Evolutionary conservation across 164 flowering plant species (phyloP), one percentile per base, ranked within the genome.

Genomic region (Cinnamomum chago): DNA sequence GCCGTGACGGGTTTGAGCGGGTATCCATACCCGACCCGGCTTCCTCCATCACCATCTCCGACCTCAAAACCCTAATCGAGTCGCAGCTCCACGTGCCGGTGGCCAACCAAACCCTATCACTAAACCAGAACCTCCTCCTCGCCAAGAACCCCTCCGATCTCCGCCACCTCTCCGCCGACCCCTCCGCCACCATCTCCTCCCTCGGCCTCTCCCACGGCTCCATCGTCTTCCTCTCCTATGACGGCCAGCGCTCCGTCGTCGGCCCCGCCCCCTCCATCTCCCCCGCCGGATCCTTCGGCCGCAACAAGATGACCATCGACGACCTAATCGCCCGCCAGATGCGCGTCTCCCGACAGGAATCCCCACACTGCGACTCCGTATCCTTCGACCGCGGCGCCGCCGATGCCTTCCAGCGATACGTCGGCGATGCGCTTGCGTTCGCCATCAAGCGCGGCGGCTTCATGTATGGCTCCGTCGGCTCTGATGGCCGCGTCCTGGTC

Each of bases 261-360:
- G 91, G 91, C 0, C 90, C 55, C 71, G 64, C 64, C 22, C 73
- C 97, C 24, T 68, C 80, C 3, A 67, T 88, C 77, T 64, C 50
- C 62, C 92, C 92, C 0, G 85, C 94, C 7, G 97, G 97, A 0
- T 88, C 92, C 3, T 95, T 95, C 72, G 97, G 97, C 27, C 82
- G 84, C 72, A 93, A 88, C 68, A 95, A 88, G 89, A 95, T 95
- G 97, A 95, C 97, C 30, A 88, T 95, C 90, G 95, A 93, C 74
- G 99, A 95, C 67, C 81, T 95, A 28, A 93, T 95, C 67, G 95
- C 99, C 23, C 85, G 82, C 52, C 99, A 95, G 82, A 90, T 90
- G 91, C 82, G 96, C 35, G 83, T 93, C 75, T 75, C 91, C 1
- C 86, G 97, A 17, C 96, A 93, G 79, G 99, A 95, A 65, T 83